phyloP scores from a whole-genome alignment of 371 early-diverging fungal genomes.

The Saksenaea vasiformis region DNA sequence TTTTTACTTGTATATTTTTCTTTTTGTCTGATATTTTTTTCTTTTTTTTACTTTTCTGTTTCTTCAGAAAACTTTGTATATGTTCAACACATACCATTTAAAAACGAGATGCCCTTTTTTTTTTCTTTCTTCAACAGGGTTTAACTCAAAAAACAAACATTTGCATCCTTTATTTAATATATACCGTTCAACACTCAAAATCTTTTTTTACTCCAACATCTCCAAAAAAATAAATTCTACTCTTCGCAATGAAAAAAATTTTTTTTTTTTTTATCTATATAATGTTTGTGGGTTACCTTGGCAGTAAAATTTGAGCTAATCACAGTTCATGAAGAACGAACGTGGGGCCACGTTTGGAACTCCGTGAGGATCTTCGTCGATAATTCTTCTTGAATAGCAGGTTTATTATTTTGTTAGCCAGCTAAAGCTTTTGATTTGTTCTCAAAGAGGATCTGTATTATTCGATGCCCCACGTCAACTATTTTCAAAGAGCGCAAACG shows the following conservation, averaged over 20 bases:
- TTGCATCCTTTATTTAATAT: slow-evolving; percentile 3
- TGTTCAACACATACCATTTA: slow-evolving; percentile 4
- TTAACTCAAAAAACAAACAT: background rate
- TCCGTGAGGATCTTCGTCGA: background rate
- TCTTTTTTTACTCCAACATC: background rate
- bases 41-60: background rate
- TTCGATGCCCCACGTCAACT: background rate
- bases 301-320: background rate
- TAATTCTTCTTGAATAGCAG: background rate
- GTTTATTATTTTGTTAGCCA: background rate
- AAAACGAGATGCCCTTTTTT: background rate
- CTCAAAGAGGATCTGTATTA: background rate
- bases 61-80: background rate
- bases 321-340: background rate
- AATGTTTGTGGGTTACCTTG: background rate
- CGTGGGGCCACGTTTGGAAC: background rate
- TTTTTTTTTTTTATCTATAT: background rate
- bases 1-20: background rate
- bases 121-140: background rate
- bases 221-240: background rate
- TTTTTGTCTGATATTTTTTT: background rate
- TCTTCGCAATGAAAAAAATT: background rate
- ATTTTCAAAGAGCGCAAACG: background rate
- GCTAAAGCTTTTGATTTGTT: background rate
- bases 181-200: slow-evolving; percentile 4